A percentile compares a stretch with the other conserved stretches of the same genome.
Evolutionary conservation across 2,329 filamentous ascomycete species (phyloP).

Genomic region (Fusarium sp.): DNA sequence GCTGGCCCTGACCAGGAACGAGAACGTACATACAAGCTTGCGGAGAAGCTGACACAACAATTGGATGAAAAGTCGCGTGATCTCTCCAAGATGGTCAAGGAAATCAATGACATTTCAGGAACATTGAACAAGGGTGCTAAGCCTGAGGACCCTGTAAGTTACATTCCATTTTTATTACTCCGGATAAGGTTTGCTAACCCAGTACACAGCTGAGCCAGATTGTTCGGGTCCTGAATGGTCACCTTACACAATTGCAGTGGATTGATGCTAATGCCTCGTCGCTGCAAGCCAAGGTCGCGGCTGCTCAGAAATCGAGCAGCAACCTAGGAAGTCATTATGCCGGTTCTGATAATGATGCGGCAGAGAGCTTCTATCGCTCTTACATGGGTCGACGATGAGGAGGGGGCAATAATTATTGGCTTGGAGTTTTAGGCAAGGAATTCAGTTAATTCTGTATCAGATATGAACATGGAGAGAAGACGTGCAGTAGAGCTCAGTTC

Average conservation of each 20-base stretch:
- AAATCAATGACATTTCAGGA: conserved; percentile 94
- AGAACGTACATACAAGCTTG: conserved; percentile 94
- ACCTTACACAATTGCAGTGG: conserved; percentile 90
- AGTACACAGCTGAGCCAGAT: conserved; percentile 83
- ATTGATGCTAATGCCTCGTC: conserved; percentile 88
- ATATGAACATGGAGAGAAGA: conserved; percentile 17
- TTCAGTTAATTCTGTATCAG: conserved; percentile 24
- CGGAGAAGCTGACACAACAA: conserved; percentile 90
- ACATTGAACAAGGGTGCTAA: conserved; percentile 90
- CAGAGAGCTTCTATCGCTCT: conserved; percentile 91
- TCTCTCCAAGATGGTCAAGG: conserved; percentile 94
- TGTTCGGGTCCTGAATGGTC: conserved; percentile 91
- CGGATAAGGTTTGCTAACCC: conserved; percentile 39
- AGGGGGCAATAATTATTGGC: conserved; percentile 27
- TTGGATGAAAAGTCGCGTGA: conserved; percentile 95
- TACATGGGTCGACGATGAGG: conserved; percentile 78
- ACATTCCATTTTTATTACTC: background rate
- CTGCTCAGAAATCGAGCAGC: conserved; percentile 82
- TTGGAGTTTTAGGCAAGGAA: conserved; percentile 42
- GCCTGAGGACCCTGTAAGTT: conserved; percentile 83
- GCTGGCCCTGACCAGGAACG: conserved; percentile 94
- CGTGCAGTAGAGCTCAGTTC: conserved; percentile 1
- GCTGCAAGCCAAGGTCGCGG: conserved; percentile 82
- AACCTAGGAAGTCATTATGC: conserved; percentile 66
- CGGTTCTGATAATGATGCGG: conserved; percentile 73